These are phyloP conservation scores for Verticillium klebahnii DNA, from an alignment of 2,329 filamentous ascomycete species.

Conservation along the genomic window DNA sequence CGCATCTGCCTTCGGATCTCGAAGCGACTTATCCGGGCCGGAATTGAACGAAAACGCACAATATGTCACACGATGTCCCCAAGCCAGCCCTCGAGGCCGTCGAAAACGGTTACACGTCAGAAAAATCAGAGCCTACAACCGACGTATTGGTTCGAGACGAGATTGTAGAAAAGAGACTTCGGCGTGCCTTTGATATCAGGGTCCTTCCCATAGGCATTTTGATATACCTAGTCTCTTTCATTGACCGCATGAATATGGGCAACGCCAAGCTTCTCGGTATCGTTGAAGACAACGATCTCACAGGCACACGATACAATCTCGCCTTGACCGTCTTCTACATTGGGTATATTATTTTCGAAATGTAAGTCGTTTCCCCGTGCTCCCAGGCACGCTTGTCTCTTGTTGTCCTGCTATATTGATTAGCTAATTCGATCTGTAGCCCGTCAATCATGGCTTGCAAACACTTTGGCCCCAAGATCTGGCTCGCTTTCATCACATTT, in stretches of 20 bases:
- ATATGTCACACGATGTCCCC: too few relatives aligned
- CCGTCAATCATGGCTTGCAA: conserved; percentile 59
- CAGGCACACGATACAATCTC: conserved; percentile 42
- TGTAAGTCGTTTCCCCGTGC: conserved; percentile 19
- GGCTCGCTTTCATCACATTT: conserved; percentile 52
- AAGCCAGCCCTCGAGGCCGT: too few relatives aligned
- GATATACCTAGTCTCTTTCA: neutral
- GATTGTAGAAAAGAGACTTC: neutral
- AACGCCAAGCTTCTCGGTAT: conserved; percentile 42
- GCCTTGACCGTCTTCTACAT: conserved; percentile 60
- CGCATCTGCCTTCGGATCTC: too few relatives aligned
- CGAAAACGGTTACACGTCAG: too few relatives aligned
- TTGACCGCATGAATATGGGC: neutral
- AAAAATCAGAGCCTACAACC: too few relatives aligned
- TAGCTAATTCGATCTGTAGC: too few relatives aligned
- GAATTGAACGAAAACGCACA: too few relatives aligned
- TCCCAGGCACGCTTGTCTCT: too few relatives aligned
- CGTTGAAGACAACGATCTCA: conserved; percentile 33
- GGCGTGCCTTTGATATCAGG: neutral
- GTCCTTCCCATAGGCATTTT: neutral
- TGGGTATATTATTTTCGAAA: conserved; percentile 60
- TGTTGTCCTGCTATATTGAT: too few relatives aligned
- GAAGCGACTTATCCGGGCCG: too few relatives aligned
- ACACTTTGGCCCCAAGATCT: conserved; percentile 60
- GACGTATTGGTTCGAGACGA: too few relatives aligned